Base-by-base conservation (phyloP, 495 filamentous ascomycete species). In the Cladorrhinum samala region DNA sequence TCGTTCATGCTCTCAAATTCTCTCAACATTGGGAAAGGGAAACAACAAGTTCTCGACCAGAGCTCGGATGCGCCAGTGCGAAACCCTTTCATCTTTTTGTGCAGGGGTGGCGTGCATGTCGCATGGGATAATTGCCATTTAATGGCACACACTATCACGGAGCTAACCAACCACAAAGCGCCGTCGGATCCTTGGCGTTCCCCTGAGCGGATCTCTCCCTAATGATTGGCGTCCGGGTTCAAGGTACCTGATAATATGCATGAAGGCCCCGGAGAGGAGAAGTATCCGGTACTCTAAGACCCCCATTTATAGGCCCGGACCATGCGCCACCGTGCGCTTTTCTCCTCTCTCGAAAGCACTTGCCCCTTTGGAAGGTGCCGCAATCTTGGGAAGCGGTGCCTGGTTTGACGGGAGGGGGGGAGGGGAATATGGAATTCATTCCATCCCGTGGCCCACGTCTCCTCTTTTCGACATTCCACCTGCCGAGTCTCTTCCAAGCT, bases 221-320 rank as follows among this genome's bases (percentile, higher is more conserved):
- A 45, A 45, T 45, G 42, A 45, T 19, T 14, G 7, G 0, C 18
- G 4, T 0, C 42, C 42, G 27, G 39, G 55, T 58, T 40, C 16
- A 38, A 27, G 55, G 50, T 53, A 58, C 55, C 27, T 50, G 24
- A 13, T 14, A 23, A 24, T 45, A 23, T 45, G 18, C 42, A 9
- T 19, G 5, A 14, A 13, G 42, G 14, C 16, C 16, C 39, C 20
- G 16, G n/a, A n/a, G n/a, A n/a, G 14, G 1, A 9, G 42, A 52
- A 30, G 61, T 64, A 58, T 36, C 42, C 1, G 14, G 33, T 56
- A 64, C 61, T n/a, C 44, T 7, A 20, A 30, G 13, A 38, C 39
- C 44, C 53, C 56, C 57, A 53, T 44, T 56, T 57, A 54, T 59
- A 51, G 54, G 42, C 14, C 53, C 60, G 54, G 60, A 53, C 60